Evolutionary conservation across 257 asterid genomes (phyloP), one percentile per base, ranked within the genome.

Genomic region (Solanum tarapatanum): DNA sequence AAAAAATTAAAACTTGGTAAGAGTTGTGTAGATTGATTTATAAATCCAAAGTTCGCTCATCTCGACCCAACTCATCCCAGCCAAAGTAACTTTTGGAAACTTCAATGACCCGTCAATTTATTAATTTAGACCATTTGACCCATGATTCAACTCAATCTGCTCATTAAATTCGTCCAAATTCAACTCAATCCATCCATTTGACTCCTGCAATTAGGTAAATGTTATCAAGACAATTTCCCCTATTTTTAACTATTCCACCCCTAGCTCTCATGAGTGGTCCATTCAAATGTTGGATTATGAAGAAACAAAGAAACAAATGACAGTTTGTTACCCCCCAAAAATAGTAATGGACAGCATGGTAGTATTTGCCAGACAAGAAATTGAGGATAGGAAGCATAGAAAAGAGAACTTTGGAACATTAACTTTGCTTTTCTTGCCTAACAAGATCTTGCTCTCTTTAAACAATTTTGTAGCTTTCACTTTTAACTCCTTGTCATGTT

Each of bases 381-480:
- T 80, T 45, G 28, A 28, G 39, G 39, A 45, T 0, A 0, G n/a
- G 68, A 45, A 80, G 26, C 26, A 26, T 45, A 43, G 28, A 79
- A 74, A 80, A 45, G 85, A 48, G 41, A 28, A 80, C 39, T 14
- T 28, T 45, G 41, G 69, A 80, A 45, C 41, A n/a, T 80, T 80
- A 4, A 28, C 28, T 28, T 16, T 91, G 94, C 94, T 91, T 94
- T 92, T 92, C 92, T 92, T 93, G 87, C 91, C 87, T 89, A 70
- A 28, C 88, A 89, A 92, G 91, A 90, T 90, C 92, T 79, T 4
- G 9, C 64, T 79, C 64, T 43, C 64, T 79, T 14, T 43, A 79
- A 43, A 9, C 64, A 79, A 41, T 75, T 41, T 11, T 37, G 75
- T 69, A 36, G 32, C 83, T 75, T 23, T 75, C 55, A 21, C 55